Base-by-base conservation (phyloP, 1,284 basidiomycete species). In the Tylopilus orsonianus region DNA sequence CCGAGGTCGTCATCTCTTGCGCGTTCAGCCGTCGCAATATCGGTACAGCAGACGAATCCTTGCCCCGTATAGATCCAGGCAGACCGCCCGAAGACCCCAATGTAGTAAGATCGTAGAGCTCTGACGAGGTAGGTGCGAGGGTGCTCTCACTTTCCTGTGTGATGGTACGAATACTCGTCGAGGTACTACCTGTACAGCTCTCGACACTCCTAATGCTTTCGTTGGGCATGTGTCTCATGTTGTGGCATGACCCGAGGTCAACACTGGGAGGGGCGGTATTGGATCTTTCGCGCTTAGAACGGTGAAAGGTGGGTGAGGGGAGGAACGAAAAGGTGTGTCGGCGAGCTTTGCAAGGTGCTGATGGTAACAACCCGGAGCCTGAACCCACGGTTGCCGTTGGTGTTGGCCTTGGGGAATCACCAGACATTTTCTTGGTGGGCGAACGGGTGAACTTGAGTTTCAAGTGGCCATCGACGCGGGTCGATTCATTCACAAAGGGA, bases 301-400 rank as follows among this genome's bases (percentile, higher is more conserved):
- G 58, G 9, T 44, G 36, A 32, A 67, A 53, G n/a, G 50, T 18
- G 24, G 60, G 19, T 1, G 64, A 32, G 1, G 61, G n/a, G 4
- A 67, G 30, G 6, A 66, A 62, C 7, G 59, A 62, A 48, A 64
- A 66, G 3, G 60, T 66, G 24, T 45, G 54, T 40, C 65, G 44
- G 16, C 49, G 62, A 10, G 39, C 2, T 45, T 46, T 61, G 12
- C 47, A 56, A 42, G 44, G 38, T 1, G 38, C 5, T 1, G 42
- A 35, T 14, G 48, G 5, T 8, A 20, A 7, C 7, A 38, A 19
- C 34, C 39, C 13, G 10, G 16, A 29, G 3, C 50, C 47, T 2
- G 43, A 24, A 19, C 22, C n/a, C 0, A 44, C 14, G 16, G 22
- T 12, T 4, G 12, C 35, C 7, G 24, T 30, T 22, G 48, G 26